phyloP scores from a whole-genome alignment of 306 rosid genomes.

The Cicer cuneatum region DNA sequence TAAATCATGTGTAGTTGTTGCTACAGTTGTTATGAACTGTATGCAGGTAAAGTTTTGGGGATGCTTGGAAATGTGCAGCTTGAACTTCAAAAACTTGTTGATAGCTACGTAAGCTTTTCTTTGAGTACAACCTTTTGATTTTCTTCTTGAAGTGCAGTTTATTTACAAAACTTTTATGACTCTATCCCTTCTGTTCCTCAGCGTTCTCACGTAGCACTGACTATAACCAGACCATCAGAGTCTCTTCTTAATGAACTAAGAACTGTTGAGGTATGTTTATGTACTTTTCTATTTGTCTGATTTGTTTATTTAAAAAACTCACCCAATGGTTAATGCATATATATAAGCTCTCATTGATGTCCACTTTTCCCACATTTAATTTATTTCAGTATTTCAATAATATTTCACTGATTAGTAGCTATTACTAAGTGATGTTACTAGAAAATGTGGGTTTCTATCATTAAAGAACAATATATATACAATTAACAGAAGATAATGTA shows the following conservation, averaged over 20 bases:
- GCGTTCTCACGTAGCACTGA: constrained; percentile 75
- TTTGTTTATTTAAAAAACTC: constrained; percentile 5
- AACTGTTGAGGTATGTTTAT: constrained; percentile 80
- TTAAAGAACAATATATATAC: constrained; percentile 10
- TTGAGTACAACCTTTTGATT: constrained; percentile 40
- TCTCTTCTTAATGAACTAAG: constrained; percentile 89
- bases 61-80: constrained; percentile 77
- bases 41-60: constrained; percentile 73
- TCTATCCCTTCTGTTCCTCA: constrained; percentile 51
- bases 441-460: constrained; percentile 27
- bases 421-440: neutral
- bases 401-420: constrained; percentile 16
- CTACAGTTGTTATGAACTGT: constrained; percentile 41
- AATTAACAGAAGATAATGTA: constrained; percentile 21
- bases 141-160: constrained; percentile 23
- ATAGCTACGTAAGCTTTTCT: constrained; percentile 75
- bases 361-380: constrained; percentile 8
- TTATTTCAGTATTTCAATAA: constrained; percentile 3
- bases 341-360: constrained; percentile 4
- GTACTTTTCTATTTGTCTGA: constrained; percentile 14
- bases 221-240: constrained; percentile 89
- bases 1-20: constrained; percentile 45
- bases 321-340: neutral
- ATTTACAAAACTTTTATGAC: constrained; percentile 38
- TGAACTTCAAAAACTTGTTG: constrained; percentile 84